Evolutionary conservation across 768 basidiomycete species (phyloP), one percentile per base, ranked within the genome.

Genomic region (Mrakia gelida): DNA sequence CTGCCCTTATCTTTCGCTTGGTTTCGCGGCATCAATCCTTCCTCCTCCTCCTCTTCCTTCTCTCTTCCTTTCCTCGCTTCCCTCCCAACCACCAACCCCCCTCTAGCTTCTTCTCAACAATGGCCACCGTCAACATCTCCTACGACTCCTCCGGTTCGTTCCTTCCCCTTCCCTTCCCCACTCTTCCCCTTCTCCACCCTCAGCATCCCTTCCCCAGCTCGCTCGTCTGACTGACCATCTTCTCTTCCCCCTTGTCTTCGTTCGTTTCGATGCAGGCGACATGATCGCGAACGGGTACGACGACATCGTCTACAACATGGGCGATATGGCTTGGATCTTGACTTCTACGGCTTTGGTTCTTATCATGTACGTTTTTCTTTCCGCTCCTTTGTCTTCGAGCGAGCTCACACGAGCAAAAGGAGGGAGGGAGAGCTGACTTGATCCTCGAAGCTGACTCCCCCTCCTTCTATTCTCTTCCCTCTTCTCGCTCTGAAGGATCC

Each of bases 321-420:
- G 78, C 21, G 78, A 79, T n/a, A 71, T 79, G 49, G 68, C 78
- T 13, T 79, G 74, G 74, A 63, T 79, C 54, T 62, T 79, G 9
- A 63, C 78, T 21, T 68, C 65, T 9, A 71, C 67, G 10, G 75
- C 75, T 32, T 45, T 70, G 32, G 75, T 76, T 6, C 70, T 32
- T 10, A 67, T 76, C 49, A 76, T 76, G 74, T 49, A 16, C 5
- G 71, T 54, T 6, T 67, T 21, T 15, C 45, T 16, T 9, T 13
- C 45, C 11, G n/a, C n/a, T n/a, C n/a, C n/a, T n/a, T n/a, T n/a
- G n/a, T n/a, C n/a, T n/a, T n/a, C n/a, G n/a, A n/a, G 38, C 38
- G 38, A 38, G 38, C 38, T 38, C 38, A n/a, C n/a, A n/a, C n/a
- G n/a, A n/a, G n/a, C n/a, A n/a, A n/a, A n/a, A n/a, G n/a, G n/a